Base-by-base conservation (phyloP, 257 asterid genomes). In the Ligustrum vulgare region DNA sequence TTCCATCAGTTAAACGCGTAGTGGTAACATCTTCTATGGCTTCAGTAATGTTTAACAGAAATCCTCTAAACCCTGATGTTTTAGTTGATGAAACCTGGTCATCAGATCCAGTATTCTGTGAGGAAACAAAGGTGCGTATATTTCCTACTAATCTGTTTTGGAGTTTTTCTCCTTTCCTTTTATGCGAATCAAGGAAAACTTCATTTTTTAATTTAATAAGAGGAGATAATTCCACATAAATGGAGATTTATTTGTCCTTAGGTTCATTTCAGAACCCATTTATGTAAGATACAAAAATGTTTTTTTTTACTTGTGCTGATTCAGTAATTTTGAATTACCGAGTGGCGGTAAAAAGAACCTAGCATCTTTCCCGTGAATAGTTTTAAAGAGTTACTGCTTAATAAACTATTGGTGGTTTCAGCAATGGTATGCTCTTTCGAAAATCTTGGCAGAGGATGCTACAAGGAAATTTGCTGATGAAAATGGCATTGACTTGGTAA, bases 381-480 rank as follows among this genome's bases (percentile, higher is more conserved):
- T 39, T 39, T 2, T 39, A 39, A 8, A 39, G 47, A 39, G 13
- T 9, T 39, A 39, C 47, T 39, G 11, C 47, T 39, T 9, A 39
- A 39, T 39, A 35, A 49, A 34, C 25, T 62, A 28, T 39, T 70
- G 64, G 8, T 69, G 20, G 32, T 58, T 25, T 23, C 76, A 89
- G 91, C 58, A 77, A 5, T 89, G 87, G 86, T 81, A 89, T 82
- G 65, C 74, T 13, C 85, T 86, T 39, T 81, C 93, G 6, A 91
- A 91, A 49, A 83, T 88, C 1, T 83, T 91, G 83, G 97, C 97
- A 10, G 94, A 91, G 87, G 80, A 74, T 51, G 95, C 87, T 63
- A 86, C 94, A 13, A 77, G 86, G 91, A 77, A 83, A 45, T 88
- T 88, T 39, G 78, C 84, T 4, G 77, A 82, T 74, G 86, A 84